phyloP scores from a whole-genome alignment of 257 asterid genomes.

The Primulina eburnea region DNA sequence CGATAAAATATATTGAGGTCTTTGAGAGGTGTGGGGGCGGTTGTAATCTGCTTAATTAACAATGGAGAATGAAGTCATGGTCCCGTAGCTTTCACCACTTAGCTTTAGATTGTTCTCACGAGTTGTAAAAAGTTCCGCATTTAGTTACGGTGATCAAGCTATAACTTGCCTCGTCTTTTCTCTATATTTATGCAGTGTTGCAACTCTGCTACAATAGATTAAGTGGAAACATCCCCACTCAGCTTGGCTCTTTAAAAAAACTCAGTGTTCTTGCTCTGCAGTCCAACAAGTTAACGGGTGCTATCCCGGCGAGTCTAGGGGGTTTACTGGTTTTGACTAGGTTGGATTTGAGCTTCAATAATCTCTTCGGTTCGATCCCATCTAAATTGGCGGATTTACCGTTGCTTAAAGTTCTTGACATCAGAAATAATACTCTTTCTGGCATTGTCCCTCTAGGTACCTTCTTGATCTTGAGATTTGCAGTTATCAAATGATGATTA shows the following conservation, averaged over 20 bases:
- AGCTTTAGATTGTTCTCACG: neutral
- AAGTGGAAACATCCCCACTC: conserved; percentile 72
- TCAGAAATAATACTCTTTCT: conserved; percentile 78
- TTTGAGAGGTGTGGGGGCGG: neutral
- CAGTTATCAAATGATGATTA: neutral
- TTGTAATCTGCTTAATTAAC: neutral
- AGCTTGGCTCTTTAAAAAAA: conserved; percentile 59
- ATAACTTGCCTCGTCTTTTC: neutral
- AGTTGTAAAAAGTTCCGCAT: neutral
- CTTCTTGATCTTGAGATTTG: conserved; percentile 1
- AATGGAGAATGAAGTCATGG: neutral
- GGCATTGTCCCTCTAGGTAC: conserved; percentile 91
- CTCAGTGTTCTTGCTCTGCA: conserved; percentile 88
- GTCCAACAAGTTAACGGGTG: conserved; percentile 73
- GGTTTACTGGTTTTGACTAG: conserved; percentile 56
- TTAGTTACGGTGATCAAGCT: neutral
- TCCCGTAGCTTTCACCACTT: conserved; percentile 4
- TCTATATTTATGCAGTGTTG: conserved; percentile 54
- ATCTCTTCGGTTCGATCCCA: conserved; percentile 79
- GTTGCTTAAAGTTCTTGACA: conserved; percentile 57
- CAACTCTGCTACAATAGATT: conserved; percentile 85
- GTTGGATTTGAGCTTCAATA: conserved; percentile 80
- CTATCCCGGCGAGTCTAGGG: conserved; percentile 90
- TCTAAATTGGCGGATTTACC: conserved; percentile 54
- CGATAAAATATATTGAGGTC: neutral